Conservation (phyloP, 176 grass and related monocot genomes). For the Saccharum spontaneum region DNA sequence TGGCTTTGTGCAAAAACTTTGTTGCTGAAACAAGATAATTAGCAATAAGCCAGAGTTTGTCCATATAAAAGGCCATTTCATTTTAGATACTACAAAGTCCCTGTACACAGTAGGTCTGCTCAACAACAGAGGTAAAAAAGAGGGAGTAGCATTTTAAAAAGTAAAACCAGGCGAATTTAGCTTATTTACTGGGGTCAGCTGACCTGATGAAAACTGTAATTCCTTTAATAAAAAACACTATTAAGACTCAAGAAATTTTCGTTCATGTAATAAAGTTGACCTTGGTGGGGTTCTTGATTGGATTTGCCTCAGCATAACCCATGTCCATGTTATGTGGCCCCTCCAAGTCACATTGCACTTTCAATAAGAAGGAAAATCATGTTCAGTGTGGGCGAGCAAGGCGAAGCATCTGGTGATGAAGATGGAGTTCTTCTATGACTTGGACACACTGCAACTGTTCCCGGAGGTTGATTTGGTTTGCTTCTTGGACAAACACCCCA, state of each 20-base stretch:
- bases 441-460: slow-evolving; percentile 69
- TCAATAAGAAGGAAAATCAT: neutral
- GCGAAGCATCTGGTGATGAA: slow-evolving; percentile 84
- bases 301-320: neutral
- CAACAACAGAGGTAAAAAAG: neutral
- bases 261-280: neutral
- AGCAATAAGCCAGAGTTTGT: neutral
- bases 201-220: neutral
- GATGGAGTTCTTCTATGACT: slow-evolving; percentile 86
- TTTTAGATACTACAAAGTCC: neutral
- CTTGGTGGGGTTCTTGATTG: neutral
- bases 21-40: neutral
- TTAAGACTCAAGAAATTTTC: neutral
- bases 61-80: neutral
- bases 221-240: neutral
- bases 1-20: neutral
- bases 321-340: neutral
- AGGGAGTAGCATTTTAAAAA: neutral
- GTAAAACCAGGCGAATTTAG: neutral
- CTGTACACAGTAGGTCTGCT: neutral
- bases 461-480: slow-evolving; percentile 78
- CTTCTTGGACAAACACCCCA: slow-evolving; percentile 79
- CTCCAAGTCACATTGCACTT: neutral
- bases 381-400: slow-evolving; percentile 41
- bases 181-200: neutral